Evolutionary conservation across 1,284 basidiomycete genomes (phyloP), one percentile per base, ranked within the genome.

Genomic region (Tilletia setariae): DNA sequence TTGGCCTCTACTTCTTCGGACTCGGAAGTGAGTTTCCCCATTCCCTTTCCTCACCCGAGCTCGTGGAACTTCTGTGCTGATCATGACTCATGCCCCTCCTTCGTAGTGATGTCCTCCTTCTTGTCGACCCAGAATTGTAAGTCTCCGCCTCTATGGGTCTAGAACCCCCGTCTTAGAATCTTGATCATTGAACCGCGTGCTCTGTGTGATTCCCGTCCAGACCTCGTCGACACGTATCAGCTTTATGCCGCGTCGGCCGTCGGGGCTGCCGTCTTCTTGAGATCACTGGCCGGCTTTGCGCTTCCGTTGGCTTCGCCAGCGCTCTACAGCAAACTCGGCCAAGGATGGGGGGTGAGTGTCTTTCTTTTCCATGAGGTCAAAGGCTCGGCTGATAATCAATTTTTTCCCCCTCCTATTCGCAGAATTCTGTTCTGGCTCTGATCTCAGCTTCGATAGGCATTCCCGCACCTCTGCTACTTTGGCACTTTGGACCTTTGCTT

Each of bases 61-160:
- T n/a, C n/a, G n/a, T n/a, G n/a, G n/a, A n/a, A n/a, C n/a, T 43
- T 19, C 59, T 62, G 16, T 62, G 16, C 15, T 62, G 4, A 62
- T n/a, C 46, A 49, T n/a, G 19, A 19, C 23, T 62, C 62, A 23
- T 63, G 4, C 16, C 0, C 62, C 23, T 6, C 16, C 21, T 49
- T 49, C 40, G 25, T 21, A 53, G 46, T 66, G 49, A 66, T 56
- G 49, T 16, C 46, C 46, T 47, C 43, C 7, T 66, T 66, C 46
- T 66, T 66, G 35, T 53, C 43, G 9, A 66, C 56, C 8, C 64
- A 66, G n/a, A 49, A 64, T 30, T 64, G 49, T 64, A 40, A 53
- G 85, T 86, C 0, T 89, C 88, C 79, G 89, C 88, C 0, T 89
- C 90, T 76, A 88, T 90, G 74, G 76, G 71, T 63, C 76, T 76